Evolutionary conservation across 169 alveolate genomes (phyloP).

Genomic region (Plasmodium knowlesi): DNA sequence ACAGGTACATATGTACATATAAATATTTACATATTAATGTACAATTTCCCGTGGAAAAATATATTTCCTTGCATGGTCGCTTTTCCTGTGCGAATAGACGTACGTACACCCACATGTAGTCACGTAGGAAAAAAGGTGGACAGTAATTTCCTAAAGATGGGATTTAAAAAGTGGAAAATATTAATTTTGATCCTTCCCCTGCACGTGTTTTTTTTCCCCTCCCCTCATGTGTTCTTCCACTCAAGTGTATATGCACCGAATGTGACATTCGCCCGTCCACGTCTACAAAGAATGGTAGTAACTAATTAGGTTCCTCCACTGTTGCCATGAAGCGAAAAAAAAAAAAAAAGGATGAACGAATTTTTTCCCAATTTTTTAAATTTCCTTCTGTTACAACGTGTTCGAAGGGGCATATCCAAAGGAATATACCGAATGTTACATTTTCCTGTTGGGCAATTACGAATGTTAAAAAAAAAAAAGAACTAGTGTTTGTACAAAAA

Average conservation of each 20-base stretch:
- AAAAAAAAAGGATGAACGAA: not conserved
- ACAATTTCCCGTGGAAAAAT: not conserved
- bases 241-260: not conserved
- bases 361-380: not conserved
- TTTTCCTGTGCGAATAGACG: not conserved
- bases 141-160: not conserved
- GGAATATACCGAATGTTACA: not conserved
- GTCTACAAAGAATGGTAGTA: not conserved
- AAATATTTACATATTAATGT: not conserved
- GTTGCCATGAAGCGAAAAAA: not conserved
- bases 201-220: not conserved
- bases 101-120: not conserved
- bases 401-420: not conserved
- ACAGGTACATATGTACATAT: not conserved
- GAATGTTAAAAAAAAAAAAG: not conserved
- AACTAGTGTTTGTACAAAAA: not conserved
- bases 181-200: not conserved
- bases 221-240: not conserved
- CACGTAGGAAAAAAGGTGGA: not conserved
- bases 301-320: not conserved
- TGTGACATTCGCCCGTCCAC: not conserved
- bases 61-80: not conserved
- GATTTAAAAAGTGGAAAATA: not conserved
- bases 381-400: not conserved
- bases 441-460: not conserved